Evolutionary conservation across 129 eudicot genomes (phyloP).

Genomic region (Lactuca saligna): DNA sequence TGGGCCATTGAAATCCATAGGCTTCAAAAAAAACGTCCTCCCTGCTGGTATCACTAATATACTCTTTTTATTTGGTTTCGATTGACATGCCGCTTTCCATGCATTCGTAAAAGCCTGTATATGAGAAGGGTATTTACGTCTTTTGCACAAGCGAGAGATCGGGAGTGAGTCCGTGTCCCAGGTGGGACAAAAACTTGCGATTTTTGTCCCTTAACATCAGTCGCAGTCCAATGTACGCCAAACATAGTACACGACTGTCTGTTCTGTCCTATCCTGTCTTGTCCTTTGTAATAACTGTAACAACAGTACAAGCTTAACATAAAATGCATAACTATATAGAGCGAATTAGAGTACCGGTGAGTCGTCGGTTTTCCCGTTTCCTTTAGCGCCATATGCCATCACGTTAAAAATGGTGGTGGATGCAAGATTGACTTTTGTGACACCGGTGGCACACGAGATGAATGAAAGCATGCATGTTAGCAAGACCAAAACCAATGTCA

Average conservation of each 20-base stretch:
- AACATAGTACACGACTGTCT: no score
- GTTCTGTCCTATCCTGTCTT: not conserved
- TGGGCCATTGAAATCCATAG: constrained; percentile 57
- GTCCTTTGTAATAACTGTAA: not conserved
- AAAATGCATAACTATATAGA: not conserved
- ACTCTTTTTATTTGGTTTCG: constrained; percentile 27
- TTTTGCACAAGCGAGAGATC: not conserved
- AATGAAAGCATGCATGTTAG: constrained; percentile 35
- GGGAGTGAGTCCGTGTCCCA: no score
- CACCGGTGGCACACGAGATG: constrained; percentile 7
- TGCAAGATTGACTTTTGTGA: constrained; percentile 22
- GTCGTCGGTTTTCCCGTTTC: constrained; percentile 61
- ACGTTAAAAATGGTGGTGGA: constrained; percentile 46
- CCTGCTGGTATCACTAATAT: constrained; percentile 40
- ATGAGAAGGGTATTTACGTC: not conserved
- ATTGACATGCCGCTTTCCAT: constrained; percentile 63
- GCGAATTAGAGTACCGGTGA: constrained; percentile 31
- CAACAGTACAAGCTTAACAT: not conserved
- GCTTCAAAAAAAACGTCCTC: constrained; percentile 50
- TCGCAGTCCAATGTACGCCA: no score
- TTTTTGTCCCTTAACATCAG: no score
- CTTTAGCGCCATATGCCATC: constrained; percentile 52
- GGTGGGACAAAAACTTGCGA: no score
- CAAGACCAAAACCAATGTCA: constrained; percentile 29
- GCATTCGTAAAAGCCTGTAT: constrained; percentile 61